Evolutionary conservation across 2,329 filamentous ascomycete genomes (phyloP), one percentile per base, ranked within the genome.

Genomic region (Aspergillus versicolor): DNA sequence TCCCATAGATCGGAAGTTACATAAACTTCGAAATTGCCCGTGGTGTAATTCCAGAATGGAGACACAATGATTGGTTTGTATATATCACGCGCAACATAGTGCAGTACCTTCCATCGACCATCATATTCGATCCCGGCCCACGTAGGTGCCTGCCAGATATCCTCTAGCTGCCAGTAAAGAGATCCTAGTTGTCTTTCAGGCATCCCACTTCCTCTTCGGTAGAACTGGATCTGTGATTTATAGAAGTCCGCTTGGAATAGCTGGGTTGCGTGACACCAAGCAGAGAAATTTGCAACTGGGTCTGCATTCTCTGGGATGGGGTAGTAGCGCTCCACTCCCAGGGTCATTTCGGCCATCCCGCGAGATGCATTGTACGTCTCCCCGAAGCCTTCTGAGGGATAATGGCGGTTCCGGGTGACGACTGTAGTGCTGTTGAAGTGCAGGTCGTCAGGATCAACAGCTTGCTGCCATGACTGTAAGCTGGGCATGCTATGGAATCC

Each of bases 121-220:
- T 82, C 81, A 58, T 86, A 86, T 66, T 88, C 85, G 34, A 87
- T 82, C 0, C 83, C 81, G 0, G 84, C 82, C 84, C 85, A 88
- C 0, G 83, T 85, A 0, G 85, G 84, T 1, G 83, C 84, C 61
- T 85, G 83, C 84, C 84, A 86, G 57, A 85, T 81, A 63, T 88
- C 85, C 62, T 88, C 84, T 1, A 88, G 74, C 64, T 88, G 85
- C 85, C 85, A 88, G 67, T 87, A 87, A 5, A 88, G 66, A 11
- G 77, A 79, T 0, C 84, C 85, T 2, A 87, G 75, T 62, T 87
- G 83, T 0, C 83, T 76, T 58, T 87, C 80, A 0, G 79, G 81
- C 63, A 79, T 65, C 0, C 83, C 85, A 40, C 81, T 84, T 0
- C 85, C 85, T 5, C 81, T 75, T 5, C 85, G 79, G 64, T 88